phyloP scores from a whole-genome alignment of 352 stramenopile genomes.

The Phytophthora citricola region DNA sequence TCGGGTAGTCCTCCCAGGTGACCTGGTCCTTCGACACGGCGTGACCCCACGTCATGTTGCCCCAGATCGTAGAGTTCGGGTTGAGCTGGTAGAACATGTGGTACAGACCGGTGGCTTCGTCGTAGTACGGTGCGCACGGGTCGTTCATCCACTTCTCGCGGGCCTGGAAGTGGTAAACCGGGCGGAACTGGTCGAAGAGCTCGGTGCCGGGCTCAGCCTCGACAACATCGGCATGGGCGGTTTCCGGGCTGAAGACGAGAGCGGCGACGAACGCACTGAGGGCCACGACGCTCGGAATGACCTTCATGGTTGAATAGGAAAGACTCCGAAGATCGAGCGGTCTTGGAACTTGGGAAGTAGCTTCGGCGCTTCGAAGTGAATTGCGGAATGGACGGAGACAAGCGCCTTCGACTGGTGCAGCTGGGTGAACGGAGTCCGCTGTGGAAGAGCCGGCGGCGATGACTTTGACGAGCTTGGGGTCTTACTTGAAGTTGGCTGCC shows the following conservation, averaged over 20 bases:
- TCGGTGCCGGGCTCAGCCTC: slow-evolving; percentile 42
- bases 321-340: slow-evolving; percentile 6
- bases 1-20: slow-evolving; percentile 71
- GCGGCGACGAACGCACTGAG: slow-evolving; percentile 22
- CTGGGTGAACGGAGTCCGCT: neutral
- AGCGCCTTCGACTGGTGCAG: neutral
- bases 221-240: slow-evolving; percentile 26
- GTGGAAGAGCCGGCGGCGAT: slow-evolving; percentile 8
- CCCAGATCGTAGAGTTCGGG: slow-evolving; percentile 60
- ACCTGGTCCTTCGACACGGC: slow-evolving; percentile 76
- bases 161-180: slow-evolving; percentile 65
- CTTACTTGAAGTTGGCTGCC: slow-evolving; percentile 13
- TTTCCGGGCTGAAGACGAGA: slow-evolving; percentile 23
- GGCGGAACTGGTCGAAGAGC: slow-evolving; percentile 63
- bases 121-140: slow-evolving; percentile 78
- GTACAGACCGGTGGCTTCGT: slow-evolving; percentile 62
- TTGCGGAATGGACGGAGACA: slow-evolving; percentile 14
- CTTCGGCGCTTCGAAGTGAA: slow-evolving; percentile 22
- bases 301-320: slow-evolving; percentile 29
- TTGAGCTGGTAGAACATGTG: slow-evolving; percentile 88
- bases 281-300: slow-evolving; percentile 24
- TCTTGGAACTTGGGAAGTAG: slow-evolving; percentile 16
- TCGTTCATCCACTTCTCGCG: slow-evolving; percentile 89
- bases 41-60: slow-evolving; percentile 85
- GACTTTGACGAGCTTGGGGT: slow-evolving; percentile 1